Evolutionary conservation across 2,329 filamentous ascomycete genomes (phyloP).

Genomic region (Penicillium glabrum): DNA sequence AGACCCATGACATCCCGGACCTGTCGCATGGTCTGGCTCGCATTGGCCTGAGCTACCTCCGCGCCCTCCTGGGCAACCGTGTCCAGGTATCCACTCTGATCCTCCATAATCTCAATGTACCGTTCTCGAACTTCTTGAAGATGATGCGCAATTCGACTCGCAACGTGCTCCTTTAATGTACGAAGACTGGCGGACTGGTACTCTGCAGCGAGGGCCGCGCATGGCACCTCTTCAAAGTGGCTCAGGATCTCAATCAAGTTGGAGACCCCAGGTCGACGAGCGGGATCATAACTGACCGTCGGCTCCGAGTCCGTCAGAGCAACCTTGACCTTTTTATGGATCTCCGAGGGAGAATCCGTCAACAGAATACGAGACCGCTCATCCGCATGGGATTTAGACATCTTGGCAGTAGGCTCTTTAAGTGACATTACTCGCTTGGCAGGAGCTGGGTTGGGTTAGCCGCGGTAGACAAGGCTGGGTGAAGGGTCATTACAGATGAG

Average conservation of each 20-base stretch:
- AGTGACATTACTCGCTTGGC: constrained; percentile 89
- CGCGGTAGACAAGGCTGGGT: neutral
- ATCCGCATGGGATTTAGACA: constrained; percentile 85
- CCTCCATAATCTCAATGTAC: constrained; percentile 30
- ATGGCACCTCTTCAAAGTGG: constrained; percentile 57
- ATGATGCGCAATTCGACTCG: constrained; percentile 41
- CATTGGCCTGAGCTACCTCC: constrained; percentile 30
- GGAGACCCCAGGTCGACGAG: constrained; percentile 72
- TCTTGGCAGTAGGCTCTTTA: constrained; percentile 73
- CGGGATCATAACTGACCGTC: constrained; percentile 71
- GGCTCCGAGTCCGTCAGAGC: constrained; percentile 74
- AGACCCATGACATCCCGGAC: constrained; percentile 34
- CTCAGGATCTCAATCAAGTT: constrained; percentile 83
- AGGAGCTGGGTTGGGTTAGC: constrained; percentile 54
- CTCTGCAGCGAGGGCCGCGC: constrained; percentile 49
- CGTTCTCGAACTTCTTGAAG: constrained; percentile 36
- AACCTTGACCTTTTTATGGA: constrained; percentile 66
- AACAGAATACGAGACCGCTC: constrained; percentile 77
- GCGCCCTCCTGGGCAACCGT: constrained; percentile 32
- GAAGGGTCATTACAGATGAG: constrained; percentile 61
- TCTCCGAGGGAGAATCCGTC: constrained; percentile 66
- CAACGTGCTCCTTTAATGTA: constrained; percentile 64
- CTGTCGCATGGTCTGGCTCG: constrained; percentile 31
- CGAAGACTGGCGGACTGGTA: constrained; percentile 50
- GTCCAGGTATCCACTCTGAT: constrained; percentile 30